Evolutionary conservation across 768 basidiomycete species (phyloP).

Genomic region (Suillus alpinus): DNA sequence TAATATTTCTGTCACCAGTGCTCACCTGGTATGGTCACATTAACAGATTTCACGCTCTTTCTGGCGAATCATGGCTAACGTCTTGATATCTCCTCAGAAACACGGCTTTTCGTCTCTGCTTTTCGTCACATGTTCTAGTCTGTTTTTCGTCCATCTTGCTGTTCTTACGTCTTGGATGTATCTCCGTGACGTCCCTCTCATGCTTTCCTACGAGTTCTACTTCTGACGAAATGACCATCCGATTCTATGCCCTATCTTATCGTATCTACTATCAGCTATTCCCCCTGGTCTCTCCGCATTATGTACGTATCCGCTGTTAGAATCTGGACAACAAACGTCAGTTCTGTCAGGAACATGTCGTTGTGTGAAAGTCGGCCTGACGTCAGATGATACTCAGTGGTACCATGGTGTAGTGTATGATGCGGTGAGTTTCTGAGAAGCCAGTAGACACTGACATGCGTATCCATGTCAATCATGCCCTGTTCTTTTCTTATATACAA

Average conservation of each 20-base stretch:
- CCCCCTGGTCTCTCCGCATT: neutral
- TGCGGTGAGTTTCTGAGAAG: neutral
- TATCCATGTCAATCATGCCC: neutral
- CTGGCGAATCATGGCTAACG: constrained; percentile 3
- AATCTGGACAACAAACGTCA: neutral
- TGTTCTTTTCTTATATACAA: no score
- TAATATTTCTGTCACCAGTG: neutral
- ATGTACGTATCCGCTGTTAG: neutral
- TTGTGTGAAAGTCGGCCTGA: neutral
- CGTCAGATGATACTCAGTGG: neutral
- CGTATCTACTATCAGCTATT: neutral
- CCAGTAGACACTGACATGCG: neutral
- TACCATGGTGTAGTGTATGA: no score
- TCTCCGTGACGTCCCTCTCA: neutral
- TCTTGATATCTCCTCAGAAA: constrained; percentile 3
- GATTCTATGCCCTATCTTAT: neutral
- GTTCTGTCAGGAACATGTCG: neutral
- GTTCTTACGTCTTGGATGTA: neutral
- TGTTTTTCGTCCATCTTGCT: neutral
- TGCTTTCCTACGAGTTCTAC: constrained; percentile 4
- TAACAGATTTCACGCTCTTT: constrained; percentile 1
- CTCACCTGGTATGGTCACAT: neutral
- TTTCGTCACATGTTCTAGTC: neutral
- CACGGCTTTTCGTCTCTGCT: neutral
- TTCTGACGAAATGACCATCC: neutral